These are phyloP conservation scores for Aspergillus ruber DNA, from an alignment of 2,329 filamentous ascomycete species.

Conservation along the genomic window DNA sequence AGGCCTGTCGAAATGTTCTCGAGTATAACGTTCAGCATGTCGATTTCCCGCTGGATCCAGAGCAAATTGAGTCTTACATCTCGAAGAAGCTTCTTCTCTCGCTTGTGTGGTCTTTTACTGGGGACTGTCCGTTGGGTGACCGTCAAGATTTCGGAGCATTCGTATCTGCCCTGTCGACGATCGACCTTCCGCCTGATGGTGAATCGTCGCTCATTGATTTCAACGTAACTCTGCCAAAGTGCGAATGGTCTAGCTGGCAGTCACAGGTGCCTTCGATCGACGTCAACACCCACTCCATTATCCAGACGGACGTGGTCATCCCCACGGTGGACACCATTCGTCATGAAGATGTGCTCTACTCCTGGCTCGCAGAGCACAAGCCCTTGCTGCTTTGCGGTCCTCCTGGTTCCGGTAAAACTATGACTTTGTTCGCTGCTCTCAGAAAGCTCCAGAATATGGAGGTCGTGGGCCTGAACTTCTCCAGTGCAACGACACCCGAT, in stretches of 20 bases:
- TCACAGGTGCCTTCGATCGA: constrained; percentile 90
- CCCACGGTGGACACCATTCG: constrained; percentile 95
- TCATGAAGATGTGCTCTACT: constrained; percentile 98
- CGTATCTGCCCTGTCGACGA: constrained; percentile 72
- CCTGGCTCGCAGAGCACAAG: constrained; percentile 98
- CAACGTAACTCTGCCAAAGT: constrained; percentile 78
- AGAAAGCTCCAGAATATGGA: constrained; percentile 98
- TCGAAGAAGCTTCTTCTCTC: constrained; percentile 92
- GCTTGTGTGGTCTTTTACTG: constrained; percentile 90
- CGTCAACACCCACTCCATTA: constrained; percentile 96
- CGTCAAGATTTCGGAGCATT: constrained; percentile 86
- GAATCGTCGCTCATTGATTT: constrained; percentile 86
- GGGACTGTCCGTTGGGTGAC: constrained; percentile 83
- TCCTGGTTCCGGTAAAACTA: constrained; percentile 97
- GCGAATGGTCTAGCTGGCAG: constrained; percentile 90
- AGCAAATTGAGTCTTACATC: constrained; percentile 82
- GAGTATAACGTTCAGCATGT: constrained; percentile 94
- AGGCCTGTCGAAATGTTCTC: constrained; percentile 81
- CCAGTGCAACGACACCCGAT: constrained; percentile 95
- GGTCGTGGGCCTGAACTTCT: constrained; percentile 98
- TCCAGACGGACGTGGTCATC: constrained; percentile 96
- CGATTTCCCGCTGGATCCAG: constrained; percentile 85
- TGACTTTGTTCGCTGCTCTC: constrained; percentile 97
- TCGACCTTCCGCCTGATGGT: constrained; percentile 75
- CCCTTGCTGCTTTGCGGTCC: constrained; percentile 92